Base-by-base conservation (phyloP, 805 yeast species). In the Candida hungchunana region DNA sequence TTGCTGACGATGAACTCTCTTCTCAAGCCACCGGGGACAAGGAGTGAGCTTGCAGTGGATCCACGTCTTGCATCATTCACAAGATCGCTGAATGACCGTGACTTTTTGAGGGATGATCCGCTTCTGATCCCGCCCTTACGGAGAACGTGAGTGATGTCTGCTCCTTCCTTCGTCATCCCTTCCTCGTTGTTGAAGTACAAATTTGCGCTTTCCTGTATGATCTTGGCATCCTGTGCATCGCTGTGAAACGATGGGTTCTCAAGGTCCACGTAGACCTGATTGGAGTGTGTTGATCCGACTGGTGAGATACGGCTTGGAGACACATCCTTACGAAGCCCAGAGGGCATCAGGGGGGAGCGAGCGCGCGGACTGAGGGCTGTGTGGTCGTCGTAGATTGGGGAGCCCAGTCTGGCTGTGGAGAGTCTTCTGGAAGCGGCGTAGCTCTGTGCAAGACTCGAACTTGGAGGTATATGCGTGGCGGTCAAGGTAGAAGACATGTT, bases 1-100 rank as follows among this genome's bases (percentile, higher is more conserved):
- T 65, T 63, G 25, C 64, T 64, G 4, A 72, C 57, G 19, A 83
- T 60, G 47, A 71, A 83, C 39, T 81, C 85, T 48, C 94, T 66
- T 57, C 94, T 68, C 57, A 84, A 84, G 0, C 93, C 94, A 34
- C 93, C 93, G 0, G 94, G 94, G 9, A 83, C 79, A 44, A 82
- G 77, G 28, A 84, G 56, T 1, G 77, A 77, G 36, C 84, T 73
- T 0, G 89, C 90, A 18, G 28, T n/a, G 0, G 87, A 77, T 11
- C 75, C 77, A 32, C 84, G 62, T 48, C 88, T 64, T 14, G 14
- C 20, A 8, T 51, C 51, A 5, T 53, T 13, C 27, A 9, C 39
- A 16, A 47, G 16, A 32, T 46, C 47, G 1, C 55, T 35, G 7
- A 47, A 33, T 2, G 58, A 53, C 23, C 48, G 41, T 0, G 44